These are phyloP conservation scores for Bremia lactucae DNA, from an alignment of 352 stramenopile genomes.

Conservation along the genomic window DNA sequence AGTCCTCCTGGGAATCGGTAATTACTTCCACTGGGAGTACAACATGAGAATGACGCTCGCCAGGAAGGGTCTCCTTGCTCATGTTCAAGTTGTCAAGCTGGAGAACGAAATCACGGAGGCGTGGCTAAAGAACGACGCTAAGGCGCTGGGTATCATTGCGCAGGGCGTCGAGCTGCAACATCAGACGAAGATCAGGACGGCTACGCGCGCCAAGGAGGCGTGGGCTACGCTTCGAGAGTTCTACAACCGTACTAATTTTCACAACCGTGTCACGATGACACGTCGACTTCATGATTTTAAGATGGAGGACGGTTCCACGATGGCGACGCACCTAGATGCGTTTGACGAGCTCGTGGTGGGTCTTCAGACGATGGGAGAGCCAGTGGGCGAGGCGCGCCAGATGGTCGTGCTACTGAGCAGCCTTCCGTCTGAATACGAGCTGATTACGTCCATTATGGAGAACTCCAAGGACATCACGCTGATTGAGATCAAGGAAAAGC, in stretches of 20 bases:
- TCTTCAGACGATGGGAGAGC: background rate
- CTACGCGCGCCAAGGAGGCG: background rate
- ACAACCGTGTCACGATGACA: conserved; percentile 21
- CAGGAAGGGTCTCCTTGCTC: conserved; percentile 11
- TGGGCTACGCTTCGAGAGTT: background rate
- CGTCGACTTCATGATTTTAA: background rate
- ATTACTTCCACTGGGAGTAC: background rate
- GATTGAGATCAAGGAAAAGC: background rate
- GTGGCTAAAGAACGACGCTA: conserved; percentile 10
- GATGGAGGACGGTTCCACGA: background rate
- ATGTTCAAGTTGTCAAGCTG: too few relatives aligned
- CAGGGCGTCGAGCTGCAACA: conserved; percentile 4
- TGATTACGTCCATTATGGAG: background rate
- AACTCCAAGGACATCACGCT: background rate
- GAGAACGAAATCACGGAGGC: conserved; percentile 9
- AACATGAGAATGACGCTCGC: background rate
- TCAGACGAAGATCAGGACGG: background rate
- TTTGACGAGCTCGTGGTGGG: background rate
- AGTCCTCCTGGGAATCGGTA: background rate
- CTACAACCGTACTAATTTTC: conserved; percentile 3
- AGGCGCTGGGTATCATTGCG: conserved; percentile 18
- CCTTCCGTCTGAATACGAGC: background rate
- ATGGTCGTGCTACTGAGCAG: background rate
- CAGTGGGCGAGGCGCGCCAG: background rate
- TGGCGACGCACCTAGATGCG: background rate